Evolutionary conservation across 257 asterid species (phyloP).

Genomic region (Avicennia marina): DNA sequence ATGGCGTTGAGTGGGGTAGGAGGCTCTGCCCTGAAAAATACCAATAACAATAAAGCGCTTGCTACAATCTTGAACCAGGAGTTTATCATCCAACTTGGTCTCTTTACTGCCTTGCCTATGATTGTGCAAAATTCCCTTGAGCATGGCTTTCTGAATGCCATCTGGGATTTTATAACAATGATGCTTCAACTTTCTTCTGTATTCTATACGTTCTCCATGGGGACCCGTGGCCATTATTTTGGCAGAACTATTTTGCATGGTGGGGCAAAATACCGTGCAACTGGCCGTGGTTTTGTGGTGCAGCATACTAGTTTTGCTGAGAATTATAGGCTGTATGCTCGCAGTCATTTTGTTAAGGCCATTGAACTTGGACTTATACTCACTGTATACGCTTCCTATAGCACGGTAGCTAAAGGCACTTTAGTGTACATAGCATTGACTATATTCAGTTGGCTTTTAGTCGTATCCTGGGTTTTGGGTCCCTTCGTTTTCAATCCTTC

Average conservation of each 20-base stretch:
- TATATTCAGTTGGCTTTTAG: conserved; percentile 90
- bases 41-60: conserved; percentile 64
- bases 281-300: conserved; percentile 96
- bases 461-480: conserved; percentile 80
- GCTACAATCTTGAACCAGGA: conserved; percentile 89
- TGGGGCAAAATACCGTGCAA: conserved; percentile 93
- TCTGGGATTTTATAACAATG: conserved; percentile 93
- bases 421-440: conserved; percentile 79
- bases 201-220: conserved; percentile 85
- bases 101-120: conserved; percentile 94
- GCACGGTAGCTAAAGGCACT: conserved; percentile 37
- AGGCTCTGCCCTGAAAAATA: conserved; percentile 28
- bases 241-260: conserved; percentile 94
- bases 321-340: conserved; percentile 77
- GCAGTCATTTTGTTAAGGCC: conserved; percentile 96
- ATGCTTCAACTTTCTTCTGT: conserved; percentile 74
- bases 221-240: conserved; percentile 86
- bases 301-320: conserved; percentile 82
- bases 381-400: conserved; percentile 68
- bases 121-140: conserved; percentile 85
- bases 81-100: conserved; percentile 77
- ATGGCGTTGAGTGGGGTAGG: conserved; percentile 86
- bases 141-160: conserved; percentile 62
- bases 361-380: conserved; percentile 87
- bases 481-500: conserved; percentile 91